Conservation (phyloP, 2,329 filamentous ascomycete species). For the Hypoxylon sp. region DNA sequence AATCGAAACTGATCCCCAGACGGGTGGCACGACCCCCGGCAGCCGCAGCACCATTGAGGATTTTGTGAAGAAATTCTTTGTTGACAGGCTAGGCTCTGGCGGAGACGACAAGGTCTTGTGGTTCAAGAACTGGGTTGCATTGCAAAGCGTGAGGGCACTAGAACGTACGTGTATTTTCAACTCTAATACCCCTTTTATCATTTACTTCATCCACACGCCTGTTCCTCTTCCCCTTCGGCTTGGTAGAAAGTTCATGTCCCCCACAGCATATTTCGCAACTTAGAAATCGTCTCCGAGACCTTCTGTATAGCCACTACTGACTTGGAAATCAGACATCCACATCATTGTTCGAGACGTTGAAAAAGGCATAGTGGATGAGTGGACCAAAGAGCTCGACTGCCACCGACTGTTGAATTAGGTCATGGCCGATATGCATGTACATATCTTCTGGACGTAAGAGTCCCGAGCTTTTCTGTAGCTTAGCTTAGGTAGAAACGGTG, state of each 20-base stretch:
- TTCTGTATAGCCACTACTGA: conserved; percentile 9
- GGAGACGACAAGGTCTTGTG: conserved; percentile 70
- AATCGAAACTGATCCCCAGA: conserved; percentile 74
- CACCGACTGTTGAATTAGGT: conserved; percentile 42
- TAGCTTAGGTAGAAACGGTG: neutral
- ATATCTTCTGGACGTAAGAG: neutral
- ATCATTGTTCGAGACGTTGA: conserved; percentile 68
- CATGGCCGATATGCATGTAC: neutral
- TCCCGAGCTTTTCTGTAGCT: neutral
- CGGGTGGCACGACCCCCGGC: conserved; percentile 75
- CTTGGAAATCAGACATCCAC: conserved; percentile 70
- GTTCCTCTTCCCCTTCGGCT: neutral
- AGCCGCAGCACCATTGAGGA: conserved; percentile 69
- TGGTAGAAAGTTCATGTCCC: neutral
- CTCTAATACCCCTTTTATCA: neutral
- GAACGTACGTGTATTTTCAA: conserved; percentile 60
- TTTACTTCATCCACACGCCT: neutral
- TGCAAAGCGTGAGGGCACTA: conserved; percentile 87
- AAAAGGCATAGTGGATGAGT: conserved; percentile 59
- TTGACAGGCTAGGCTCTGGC: conserved; percentile 59
- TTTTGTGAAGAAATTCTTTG: conserved; percentile 77
- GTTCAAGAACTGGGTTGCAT: conserved; percentile 93
- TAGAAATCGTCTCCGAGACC: neutral
- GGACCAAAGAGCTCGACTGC: conserved; percentile 58
- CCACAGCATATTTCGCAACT: neutral